Conservation (phyloP, 2,329 filamentous ascomycete genomes). For the Colletotrichum destructivum region DNA sequence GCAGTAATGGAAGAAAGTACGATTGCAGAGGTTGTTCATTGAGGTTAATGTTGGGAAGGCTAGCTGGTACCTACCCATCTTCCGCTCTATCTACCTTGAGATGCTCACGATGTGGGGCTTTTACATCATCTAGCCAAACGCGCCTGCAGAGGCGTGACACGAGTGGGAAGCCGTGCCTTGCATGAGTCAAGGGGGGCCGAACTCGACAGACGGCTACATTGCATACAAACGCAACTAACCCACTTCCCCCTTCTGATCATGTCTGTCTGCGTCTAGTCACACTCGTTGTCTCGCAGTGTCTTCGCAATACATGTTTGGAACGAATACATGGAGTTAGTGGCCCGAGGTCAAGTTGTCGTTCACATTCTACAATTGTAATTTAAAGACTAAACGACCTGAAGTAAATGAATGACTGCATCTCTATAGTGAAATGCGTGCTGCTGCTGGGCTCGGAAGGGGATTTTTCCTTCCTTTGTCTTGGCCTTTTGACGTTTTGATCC, state of each 20-base stretch:
- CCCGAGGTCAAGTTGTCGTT: conserved; percentile 18
- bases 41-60: not conserved
- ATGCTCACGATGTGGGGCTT: not conserved
- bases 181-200: too few species aligned
- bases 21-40: not conserved
- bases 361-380: conserved; percentile 15
- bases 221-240: too few species aligned
- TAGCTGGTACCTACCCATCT: too few species aligned
- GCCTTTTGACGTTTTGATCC: not conserved
- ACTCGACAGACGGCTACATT: too few species aligned
- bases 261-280: too few species aligned
- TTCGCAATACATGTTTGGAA: too few species aligned
- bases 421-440: not conserved
- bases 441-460: not conserved
- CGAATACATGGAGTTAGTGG: not conserved
- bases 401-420: conserved; percentile 25
- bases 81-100: not conserved
- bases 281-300: too few species aligned
- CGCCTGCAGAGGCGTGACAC: not conserved
- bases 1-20: conserved; percentile 17
- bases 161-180: not conserved
- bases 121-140: not conserved
- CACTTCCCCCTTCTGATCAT: too few species aligned
- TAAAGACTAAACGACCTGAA: not conserved
- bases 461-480: not conserved